Conservation (phyloP, 2,329 filamentous ascomycete species). For the Claviceps lovelessii region DNA sequence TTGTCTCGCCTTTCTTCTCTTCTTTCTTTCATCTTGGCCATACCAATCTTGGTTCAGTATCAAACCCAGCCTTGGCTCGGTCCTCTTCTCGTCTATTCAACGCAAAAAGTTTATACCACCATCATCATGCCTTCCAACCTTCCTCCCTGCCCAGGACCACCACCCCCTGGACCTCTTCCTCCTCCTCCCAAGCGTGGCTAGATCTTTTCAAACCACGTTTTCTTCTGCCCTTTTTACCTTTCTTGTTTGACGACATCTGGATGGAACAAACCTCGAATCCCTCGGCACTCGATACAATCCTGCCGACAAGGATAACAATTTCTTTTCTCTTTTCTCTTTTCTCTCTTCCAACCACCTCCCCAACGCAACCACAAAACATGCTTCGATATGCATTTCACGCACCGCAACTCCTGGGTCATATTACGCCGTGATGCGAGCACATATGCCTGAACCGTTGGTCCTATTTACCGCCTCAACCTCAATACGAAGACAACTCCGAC, state of each 20-base stretch:
- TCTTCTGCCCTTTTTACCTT: not conserved
- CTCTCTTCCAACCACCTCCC: not conserved
- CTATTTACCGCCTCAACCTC: not conserved
- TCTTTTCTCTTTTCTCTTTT: too few relatives aligned
- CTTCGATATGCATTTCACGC: not conserved
- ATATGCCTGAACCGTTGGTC: not conserved
- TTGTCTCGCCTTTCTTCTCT: too few relatives aligned
- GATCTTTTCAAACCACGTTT: not conserved
- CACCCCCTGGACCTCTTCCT: slow-evolving; percentile 49
- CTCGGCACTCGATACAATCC: not conserved
- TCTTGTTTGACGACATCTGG: not conserved
- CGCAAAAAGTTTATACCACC: not conserved
- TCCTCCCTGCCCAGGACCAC: slow-evolving; percentile 52
- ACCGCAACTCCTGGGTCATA: not conserved
- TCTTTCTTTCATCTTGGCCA: too few relatives aligned
- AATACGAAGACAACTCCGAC: not conserved
- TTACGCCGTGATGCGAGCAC: not conserved
- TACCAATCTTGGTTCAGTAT: too few relatives aligned
- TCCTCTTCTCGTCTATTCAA: too few relatives aligned
- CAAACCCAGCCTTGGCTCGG: too few relatives aligned
- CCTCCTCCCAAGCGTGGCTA: slow-evolving; percentile 49
- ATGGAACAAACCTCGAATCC: not conserved
- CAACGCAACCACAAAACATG: not conserved
- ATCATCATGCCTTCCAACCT: slow-evolving; percentile 44
- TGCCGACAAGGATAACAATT: not conserved